Evolutionary conservation across 176 grass and related monocot genomes (phyloP).

Genomic region (Canna indica): DNA sequence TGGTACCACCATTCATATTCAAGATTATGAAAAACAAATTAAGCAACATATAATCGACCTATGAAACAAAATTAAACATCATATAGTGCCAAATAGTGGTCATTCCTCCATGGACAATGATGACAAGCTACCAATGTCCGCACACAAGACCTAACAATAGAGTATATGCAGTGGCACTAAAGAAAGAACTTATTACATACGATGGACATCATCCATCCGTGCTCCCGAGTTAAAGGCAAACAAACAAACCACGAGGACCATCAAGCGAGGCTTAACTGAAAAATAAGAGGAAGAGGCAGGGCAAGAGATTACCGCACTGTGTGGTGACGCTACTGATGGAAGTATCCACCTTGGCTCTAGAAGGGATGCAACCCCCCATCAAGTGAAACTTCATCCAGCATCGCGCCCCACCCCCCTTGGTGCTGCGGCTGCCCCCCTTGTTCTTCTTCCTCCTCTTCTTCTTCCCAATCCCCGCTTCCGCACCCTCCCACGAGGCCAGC

Average conservation of each 20-base stretch:
- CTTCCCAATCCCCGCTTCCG: background rate
- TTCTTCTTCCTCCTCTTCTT: slow-evolving; percentile 3
- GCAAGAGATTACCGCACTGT: slow-evolving; percentile 2
- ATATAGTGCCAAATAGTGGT: too few relatives aligned
- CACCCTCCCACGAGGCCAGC: slow-evolving; percentile 9
- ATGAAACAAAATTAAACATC: too few relatives aligned
- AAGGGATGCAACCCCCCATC: slow-evolving; percentile 6
- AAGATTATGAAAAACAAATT: too few relatives aligned
- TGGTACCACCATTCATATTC: too few relatives aligned
- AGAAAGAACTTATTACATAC: background rate
- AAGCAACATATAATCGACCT: too few relatives aligned
- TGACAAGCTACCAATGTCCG: background rate
- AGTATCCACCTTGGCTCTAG: slow-evolving; percentile 11
- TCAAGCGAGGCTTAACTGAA: background rate
- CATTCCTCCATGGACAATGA: background rate
- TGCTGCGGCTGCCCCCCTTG: background rate
- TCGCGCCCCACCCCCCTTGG: background rate
- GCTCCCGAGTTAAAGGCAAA: background rate
- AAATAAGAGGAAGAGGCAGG: background rate
- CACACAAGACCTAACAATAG: background rate
- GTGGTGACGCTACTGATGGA: slow-evolving; percentile 6
- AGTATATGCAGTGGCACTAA: too few relatives aligned
- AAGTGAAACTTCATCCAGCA: background rate
- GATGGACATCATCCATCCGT: background rate
- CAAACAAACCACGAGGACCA: background rate